Conservation (phyloP, 2,329 filamentous ascomycete genomes). For the Colletotrichum acutatum region DNA sequence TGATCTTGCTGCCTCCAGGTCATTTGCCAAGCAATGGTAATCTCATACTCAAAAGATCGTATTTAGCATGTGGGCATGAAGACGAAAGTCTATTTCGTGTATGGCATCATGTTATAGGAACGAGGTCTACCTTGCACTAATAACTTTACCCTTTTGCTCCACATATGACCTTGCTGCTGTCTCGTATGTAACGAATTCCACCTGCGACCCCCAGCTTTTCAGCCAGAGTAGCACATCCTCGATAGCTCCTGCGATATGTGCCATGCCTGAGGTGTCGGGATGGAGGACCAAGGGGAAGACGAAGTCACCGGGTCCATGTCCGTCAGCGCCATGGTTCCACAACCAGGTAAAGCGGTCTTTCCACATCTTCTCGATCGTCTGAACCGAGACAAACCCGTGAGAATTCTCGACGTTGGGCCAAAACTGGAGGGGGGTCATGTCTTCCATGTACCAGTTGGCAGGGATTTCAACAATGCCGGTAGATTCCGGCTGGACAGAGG, state of each 20-base stretch:
- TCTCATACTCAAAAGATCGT: not conserved
- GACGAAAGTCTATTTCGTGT: not conserved
- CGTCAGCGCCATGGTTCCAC: slow-evolving; percentile 50
- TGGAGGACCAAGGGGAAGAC: slow-evolving; percentile 66
- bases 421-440: slow-evolving; percentile 60
- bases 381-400: slow-evolving; percentile 67
- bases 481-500: slow-evolving; percentile 41
- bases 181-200: slow-evolving; percentile 16
- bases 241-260: slow-evolving; percentile 64
- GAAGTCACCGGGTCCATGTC: slow-evolving; percentile 45
- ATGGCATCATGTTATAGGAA: not conserved
- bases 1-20: not conserved
- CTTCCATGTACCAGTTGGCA: slow-evolving; percentile 60
- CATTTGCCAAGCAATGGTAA: not conserved
- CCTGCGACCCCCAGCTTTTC: slow-evolving; percentile 4
- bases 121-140: not conserved
- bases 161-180: slow-evolving; percentile 1
- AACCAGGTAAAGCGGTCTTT: slow-evolving; percentile 68
- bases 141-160: not conserved
- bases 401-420: slow-evolving; percentile 60
- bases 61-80: not conserved
- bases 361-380: slow-evolving; percentile 70
- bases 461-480: slow-evolving; percentile 55
- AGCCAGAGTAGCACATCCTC: slow-evolving; percentile 38
- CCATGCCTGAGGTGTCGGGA: slow-evolving; percentile 69